A percentile compares a stretch with the other conserved stretches of the same genome.
These are phyloP conservation scores for Hypseocharis bilobata DNA, from an alignment of 441 rosid species.

Conservation along the genomic window DNA sequence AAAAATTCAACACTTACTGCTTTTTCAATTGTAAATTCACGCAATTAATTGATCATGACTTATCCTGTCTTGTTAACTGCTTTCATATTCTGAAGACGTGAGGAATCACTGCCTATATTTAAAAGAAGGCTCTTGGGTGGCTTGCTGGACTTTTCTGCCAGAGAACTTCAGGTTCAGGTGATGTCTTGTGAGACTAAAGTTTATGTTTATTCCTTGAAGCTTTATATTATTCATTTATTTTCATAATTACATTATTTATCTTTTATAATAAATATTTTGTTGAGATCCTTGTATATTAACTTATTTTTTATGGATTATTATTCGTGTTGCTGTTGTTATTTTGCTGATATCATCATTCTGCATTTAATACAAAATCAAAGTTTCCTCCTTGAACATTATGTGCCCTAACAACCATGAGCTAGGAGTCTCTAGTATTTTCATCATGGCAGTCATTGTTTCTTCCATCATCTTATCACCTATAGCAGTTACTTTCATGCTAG, in stretches of 20 bases:
- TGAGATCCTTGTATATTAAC: too few relatives aligned
- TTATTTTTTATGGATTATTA: not conserved
- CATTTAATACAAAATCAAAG: not conserved
- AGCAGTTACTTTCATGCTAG: not conserved
- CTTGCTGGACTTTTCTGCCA: constrained; percentile 91
- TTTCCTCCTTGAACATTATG: constrained; percentile 2
- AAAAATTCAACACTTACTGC: not conserved
- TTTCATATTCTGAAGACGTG: constrained; percentile 60
- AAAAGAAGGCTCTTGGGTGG: constrained; percentile 95
- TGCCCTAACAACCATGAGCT: not conserved
- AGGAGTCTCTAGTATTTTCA: not conserved
- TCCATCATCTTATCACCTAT: not conserved
- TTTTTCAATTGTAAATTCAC: constrained; percentile 8
- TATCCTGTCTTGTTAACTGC: constrained; percentile 13
- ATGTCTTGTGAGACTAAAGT: constrained; percentile 9
- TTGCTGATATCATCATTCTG: not conserved
- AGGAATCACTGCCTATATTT: constrained; percentile 88
- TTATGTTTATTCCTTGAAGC: constrained; percentile 2
- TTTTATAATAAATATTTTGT: too few relatives aligned
- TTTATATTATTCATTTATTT: not conserved
- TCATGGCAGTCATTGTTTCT: not conserved
- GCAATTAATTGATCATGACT: constrained; percentile 10
- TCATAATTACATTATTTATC: not conserved
- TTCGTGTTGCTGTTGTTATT: not conserved
- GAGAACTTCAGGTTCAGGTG: constrained; percentile 99